phyloP scores from a whole-genome alignment of 768 basidiomycete genomes.

The Nidularia pulvinata region DNA sequence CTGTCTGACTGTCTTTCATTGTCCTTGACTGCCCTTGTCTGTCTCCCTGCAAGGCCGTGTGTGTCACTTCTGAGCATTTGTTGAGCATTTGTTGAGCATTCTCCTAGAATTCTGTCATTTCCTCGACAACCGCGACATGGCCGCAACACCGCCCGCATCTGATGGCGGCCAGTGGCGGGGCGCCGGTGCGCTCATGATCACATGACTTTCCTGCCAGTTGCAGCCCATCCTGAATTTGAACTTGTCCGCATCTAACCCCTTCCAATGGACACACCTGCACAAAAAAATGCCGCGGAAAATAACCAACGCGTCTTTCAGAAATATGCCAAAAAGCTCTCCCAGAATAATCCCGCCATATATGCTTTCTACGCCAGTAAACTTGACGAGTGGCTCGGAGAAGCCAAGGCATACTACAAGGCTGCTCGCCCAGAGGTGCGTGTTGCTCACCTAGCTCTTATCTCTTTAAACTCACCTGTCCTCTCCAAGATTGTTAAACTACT shows the following conservation, averaged over 20 bases:
- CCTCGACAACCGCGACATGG: no score
- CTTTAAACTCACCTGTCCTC: slow-evolving; percentile 1
- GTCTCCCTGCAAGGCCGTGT: no score
- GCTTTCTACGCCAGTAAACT: slow-evolving; percentile 30
- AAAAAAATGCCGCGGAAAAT: slow-evolving; percentile 11
- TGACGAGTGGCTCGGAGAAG: slow-evolving; percentile 39
- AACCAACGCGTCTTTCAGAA: slow-evolving; percentile 39
- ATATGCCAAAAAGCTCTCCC: slow-evolving; percentile 31
- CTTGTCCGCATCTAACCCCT: neutral
- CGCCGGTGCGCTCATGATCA: no score
- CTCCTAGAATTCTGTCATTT: no score
- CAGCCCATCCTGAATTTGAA: no score
- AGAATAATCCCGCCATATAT: slow-evolving; percentile 20
- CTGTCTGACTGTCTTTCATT: no score
- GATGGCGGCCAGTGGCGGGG: no score
- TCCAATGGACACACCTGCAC: slow-evolving; percentile 2
- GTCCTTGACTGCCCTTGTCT: no score
- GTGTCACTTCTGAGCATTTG: no score
- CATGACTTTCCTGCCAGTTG: no score
- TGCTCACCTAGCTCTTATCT: neutral
- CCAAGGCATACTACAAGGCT: slow-evolving; percentile 49
- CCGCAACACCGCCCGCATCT: no score
- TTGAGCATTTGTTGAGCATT: no score
- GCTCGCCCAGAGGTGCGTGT: slow-evolving; percentile 46
- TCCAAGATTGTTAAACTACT: slow-evolving; percentile 49